Evolutionary conservation across 177 flowering plant species (phyloP).

Genomic region (Vitis hybrid): DNA sequence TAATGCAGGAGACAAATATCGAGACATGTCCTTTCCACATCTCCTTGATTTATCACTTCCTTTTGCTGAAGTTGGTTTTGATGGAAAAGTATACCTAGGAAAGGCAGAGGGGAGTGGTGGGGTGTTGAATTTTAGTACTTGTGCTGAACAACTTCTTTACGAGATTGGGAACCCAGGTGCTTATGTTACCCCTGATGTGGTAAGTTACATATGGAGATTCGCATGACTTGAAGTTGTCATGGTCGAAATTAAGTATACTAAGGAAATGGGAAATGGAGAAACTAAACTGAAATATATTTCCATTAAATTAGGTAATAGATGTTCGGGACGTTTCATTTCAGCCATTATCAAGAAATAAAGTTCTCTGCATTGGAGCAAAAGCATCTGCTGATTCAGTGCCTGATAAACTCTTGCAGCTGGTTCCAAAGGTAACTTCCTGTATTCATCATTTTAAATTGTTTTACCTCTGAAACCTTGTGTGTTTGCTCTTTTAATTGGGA

Average conservation of each 20-base stretch:
- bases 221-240: background rate
- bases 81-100: constrained; percentile 70
- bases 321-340: constrained; percentile 68
- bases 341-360: constrained; percentile 55
- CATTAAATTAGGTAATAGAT: constrained; percentile 62
- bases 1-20: constrained; percentile 62
- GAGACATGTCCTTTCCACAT: constrained; percentile 53
- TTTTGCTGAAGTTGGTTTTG: constrained; percentile 70
- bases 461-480: too few species aligned
- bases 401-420: constrained; percentile 68
- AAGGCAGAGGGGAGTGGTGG: constrained; percentile 89
- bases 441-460: background rate
- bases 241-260: background rate
- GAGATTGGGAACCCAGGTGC: constrained; percentile 88
- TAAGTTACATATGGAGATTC: constrained; percentile 24
- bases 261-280: background rate
- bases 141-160: constrained; percentile 93
- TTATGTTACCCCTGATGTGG: constrained; percentile 95
- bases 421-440: constrained; percentile 61
- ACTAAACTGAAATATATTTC: constrained; percentile 4
- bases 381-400: constrained; percentile 51
- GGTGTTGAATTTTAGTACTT: constrained; percentile 64
- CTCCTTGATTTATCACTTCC: constrained; percentile 87
- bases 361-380: constrained; percentile 76
- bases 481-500: too few species aligned